A percentile compares a stretch with the other conserved stretches of the same genome.
phyloP scores from a whole-genome alignment of 345 rosid species.

The Dipteronia sinensis region DNA sequence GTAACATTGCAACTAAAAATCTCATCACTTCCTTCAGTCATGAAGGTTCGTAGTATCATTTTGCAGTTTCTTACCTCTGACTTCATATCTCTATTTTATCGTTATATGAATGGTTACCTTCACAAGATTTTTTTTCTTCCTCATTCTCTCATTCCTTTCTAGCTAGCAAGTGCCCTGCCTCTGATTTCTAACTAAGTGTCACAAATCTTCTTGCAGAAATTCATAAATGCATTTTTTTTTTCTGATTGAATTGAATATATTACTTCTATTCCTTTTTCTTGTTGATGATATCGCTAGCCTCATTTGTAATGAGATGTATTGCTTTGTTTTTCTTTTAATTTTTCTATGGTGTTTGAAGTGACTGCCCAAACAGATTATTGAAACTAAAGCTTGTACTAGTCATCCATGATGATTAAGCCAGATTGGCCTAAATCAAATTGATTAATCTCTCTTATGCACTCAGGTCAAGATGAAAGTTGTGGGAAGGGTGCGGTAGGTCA shows the following conservation, averaged over 20 bases:
- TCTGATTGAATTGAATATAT: background rate
- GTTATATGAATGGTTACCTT: background rate
- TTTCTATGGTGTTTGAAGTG: background rate
- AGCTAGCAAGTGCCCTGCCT: background rate
- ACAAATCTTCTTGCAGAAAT: background rate
- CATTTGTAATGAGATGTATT: background rate
- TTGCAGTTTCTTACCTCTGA: background rate
- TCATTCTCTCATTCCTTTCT: background rate
- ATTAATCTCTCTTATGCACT: background rate
- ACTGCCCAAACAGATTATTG: background rate
- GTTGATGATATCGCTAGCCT: background rate
- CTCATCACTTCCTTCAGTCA: background rate
- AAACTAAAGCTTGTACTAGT: no score
- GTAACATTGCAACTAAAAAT: background rate
- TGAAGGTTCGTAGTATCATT: background rate
- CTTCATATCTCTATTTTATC: background rate
- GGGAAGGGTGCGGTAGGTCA: slow-evolving; percentile 36
- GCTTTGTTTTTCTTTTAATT: background rate
- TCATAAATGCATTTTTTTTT: background rate
- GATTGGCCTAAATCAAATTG: background rate
- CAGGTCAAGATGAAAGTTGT: slow-evolving; percentile 43
- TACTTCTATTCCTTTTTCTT: background rate
- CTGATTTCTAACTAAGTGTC: background rate
- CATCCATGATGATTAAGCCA: background rate
- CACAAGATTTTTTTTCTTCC: background rate